These are phyloP conservation scores for Penicillium digitatum DNA, from an alignment of 2,329 filamentous ascomycete species.

Conservation along the genomic window DNA sequence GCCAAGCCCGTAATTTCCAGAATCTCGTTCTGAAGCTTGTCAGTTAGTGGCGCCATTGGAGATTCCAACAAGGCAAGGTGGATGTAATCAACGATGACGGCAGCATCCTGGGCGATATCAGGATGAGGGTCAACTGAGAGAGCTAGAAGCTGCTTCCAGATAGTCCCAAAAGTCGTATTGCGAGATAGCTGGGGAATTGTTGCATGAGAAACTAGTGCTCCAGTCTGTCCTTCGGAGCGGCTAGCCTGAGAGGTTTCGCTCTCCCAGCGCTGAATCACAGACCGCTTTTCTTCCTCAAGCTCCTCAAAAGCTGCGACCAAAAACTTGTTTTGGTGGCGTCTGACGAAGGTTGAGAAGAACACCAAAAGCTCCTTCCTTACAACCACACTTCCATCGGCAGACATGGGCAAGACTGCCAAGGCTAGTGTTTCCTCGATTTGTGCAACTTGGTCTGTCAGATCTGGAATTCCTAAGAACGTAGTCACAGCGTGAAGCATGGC, in stretches of 20 bases:
- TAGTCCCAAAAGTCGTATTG: slow-evolving; percentile 86
- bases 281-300: slow-evolving; percentile 74
- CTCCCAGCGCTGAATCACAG: slow-evolving; percentile 54
- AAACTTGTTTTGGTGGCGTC: slow-evolving; percentile 88
- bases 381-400: slow-evolving; percentile 87
- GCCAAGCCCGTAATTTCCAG: slow-evolving; percentile 32
- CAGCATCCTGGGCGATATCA: slow-evolving; percentile 82
- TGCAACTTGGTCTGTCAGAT: slow-evolving; percentile 84
- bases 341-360: slow-evolving; percentile 87
- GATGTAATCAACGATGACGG: slow-evolving; percentile 79
- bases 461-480: slow-evolving; percentile 88
- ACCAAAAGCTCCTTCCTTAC: slow-evolving; percentile 90
- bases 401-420: slow-evolving; percentile 83
- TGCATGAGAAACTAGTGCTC: slow-evolving; percentile 23
- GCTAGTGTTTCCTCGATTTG: slow-evolving; percentile 88
- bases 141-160: slow-evolving; percentile 90
- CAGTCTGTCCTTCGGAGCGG: slow-evolving; percentile 19
- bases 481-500: slow-evolving; percentile 92
- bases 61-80: slow-evolving; percentile 75
- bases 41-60: slow-evolving; percentile 65
- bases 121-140: slow-evolving; percentile 92
- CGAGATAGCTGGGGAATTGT: slow-evolving; percentile 54
- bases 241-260: slow-evolving; percentile 23
- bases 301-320: slow-evolving; percentile 89
- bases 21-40: slow-evolving; percentile 67